Base-by-base conservation (phyloP, 305 asterid genomes). In the Stenogyne calaminthoides region DNA sequence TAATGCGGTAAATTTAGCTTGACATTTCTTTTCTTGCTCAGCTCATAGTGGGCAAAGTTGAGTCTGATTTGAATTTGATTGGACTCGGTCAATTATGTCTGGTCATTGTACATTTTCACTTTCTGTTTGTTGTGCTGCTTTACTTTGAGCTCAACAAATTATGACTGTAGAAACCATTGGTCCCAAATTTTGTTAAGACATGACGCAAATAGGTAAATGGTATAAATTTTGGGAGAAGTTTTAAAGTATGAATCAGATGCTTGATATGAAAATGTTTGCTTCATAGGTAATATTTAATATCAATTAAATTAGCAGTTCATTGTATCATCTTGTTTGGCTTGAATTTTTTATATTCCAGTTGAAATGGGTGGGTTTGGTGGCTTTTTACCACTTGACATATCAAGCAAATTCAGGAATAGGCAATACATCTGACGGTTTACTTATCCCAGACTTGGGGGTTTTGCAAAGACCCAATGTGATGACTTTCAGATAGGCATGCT, bases 291-390 rank as follows among this genome's bases (percentile, higher is more conserved):
- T 62, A 19, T 67, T 39, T 64, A 75, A 70, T 15, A 66, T 62
- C 68, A 59, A 56, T 68, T 22, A 69, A 55, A 27, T 32, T 64
- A 37, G 47, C 59, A 57, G 47, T 70, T 65, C 6, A n/a, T 54
- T 34, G 34, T 72, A 9, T 22, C 63, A 16, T 63, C 55, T 75
- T 64, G 20, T 75, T 69, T 76, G 51, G 44, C 54, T 52, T 34
- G 25, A 76, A 18, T 57, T 71, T 59, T 75, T 62, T 60, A 61
- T 49, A 15, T 61, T 74, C 9, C 61, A 54, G 62, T 69, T 46
- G 34, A 61, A 67, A 60, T 72, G 37, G 65, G 77, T 64, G 70
- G 22, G 27, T 9, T 7, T 60, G 34, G 75, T 77, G 68, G 68
- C 52, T 39, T 42, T 60, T 36, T 60, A 57, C 9, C 40, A 7